Percentiles rank a stretch among this genome's conserved stretches.
These are phyloP conservation scores for Podaxis carcinomalis DNA, from an alignment of 768 basidiomycete species.

Conservation along the genomic window DNA sequence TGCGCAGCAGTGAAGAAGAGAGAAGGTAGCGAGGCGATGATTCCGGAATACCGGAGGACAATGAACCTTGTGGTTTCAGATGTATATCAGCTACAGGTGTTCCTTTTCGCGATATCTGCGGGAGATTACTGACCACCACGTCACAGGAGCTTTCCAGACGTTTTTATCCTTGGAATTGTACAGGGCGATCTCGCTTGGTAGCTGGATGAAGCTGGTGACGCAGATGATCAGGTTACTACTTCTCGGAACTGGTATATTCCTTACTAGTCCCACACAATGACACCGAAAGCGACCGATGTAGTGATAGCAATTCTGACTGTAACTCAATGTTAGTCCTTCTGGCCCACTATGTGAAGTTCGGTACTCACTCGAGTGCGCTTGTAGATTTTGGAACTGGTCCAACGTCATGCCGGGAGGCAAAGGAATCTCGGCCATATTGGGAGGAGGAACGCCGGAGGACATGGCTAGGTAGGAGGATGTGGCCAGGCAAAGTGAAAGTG, in stretches of 20 bases:
- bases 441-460: neutral
- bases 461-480: neutral
- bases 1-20: slow-evolving; percentile 5
- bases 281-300: slow-evolving; percentile 1
- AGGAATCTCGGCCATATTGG: neutral
- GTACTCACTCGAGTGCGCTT: slow-evolving; percentile 3
- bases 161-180: slow-evolving; percentile 1
- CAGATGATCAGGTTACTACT: neutral
- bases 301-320: slow-evolving; percentile 8
- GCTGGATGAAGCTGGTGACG: neutral
- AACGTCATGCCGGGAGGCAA: slow-evolving; percentile 2
- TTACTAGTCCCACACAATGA: slow-evolving; percentile 8
- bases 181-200: slow-evolving; percentile 5
- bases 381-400: neutral
- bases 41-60: slow-evolving; percentile 3
- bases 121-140: neutral
- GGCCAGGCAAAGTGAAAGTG: neutral
- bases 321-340: too few relatives aligned
- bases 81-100: neutral
- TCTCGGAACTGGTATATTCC: neutral
- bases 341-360: neutral
- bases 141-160: slow-evolving; percentile 3
- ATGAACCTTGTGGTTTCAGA: neutral
- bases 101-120: neutral
- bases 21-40: slow-evolving; percentile 4